Percentiles rank a stretch among this genome's conserved stretches.
phyloP scores from a whole-genome alignment of 805 yeast species.

The Lachancea sp. region DNA sequence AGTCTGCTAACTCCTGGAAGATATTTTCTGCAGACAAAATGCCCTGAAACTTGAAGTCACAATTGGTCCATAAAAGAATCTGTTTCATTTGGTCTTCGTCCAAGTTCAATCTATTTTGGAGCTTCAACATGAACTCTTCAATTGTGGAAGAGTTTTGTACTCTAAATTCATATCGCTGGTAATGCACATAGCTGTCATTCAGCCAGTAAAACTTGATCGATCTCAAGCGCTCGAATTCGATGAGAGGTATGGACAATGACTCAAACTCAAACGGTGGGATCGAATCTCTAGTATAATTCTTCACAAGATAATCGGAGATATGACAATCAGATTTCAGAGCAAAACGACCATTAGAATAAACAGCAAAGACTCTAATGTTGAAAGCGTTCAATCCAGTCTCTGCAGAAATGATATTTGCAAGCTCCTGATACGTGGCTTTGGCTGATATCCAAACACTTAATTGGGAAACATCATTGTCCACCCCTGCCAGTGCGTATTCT shows the following conservation, averaged over 20 bases:
- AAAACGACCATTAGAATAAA: constrained; percentile 51
- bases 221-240: constrained; percentile 71
- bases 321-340: constrained; percentile 37
- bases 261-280: constrained; percentile 65
- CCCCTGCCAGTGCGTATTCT: constrained; percentile 23
- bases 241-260: constrained; percentile 62
- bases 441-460: constrained; percentile 68
- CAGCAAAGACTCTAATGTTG: constrained; percentile 58
- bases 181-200: constrained; percentile 62
- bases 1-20: constrained; percentile 36
- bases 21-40: constrained; percentile 33
- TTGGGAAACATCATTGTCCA: constrained; percentile 13
- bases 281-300: constrained; percentile 31
- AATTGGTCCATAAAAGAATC: constrained; percentile 51
- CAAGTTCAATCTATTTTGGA: constrained; percentile 50
- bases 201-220: constrained; percentile 65
- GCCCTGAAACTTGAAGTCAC: constrained; percentile 33
- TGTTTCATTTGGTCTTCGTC: constrained; percentile 41
- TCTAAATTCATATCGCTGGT: constrained; percentile 59
- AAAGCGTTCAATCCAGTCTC: constrained; percentile 49
- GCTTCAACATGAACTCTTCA: constrained; percentile 45
- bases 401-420: constrained; percentile 57
- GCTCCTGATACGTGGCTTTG: constrained; percentile 47
- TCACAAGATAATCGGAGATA: constrained; percentile 34
- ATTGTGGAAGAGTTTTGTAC: constrained; percentile 60